These are phyloP conservation scores for Claviceps citrina DNA, from an alignment of 2,329 filamentous ascomycete genomes.

Conservation along the genomic window DNA sequence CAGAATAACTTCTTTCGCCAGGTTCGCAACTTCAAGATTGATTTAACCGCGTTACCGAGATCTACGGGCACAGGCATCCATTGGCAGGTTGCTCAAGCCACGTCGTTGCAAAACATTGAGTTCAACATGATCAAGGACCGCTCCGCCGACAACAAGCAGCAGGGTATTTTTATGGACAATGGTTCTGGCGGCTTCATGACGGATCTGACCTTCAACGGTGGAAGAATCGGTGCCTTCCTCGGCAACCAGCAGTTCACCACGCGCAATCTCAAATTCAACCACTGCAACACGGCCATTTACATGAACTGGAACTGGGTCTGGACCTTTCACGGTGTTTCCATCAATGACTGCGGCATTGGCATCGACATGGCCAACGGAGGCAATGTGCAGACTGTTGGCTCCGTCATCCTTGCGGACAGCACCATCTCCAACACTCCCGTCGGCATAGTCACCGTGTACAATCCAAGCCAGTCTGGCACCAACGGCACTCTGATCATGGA, in stretches of 20 bases:
- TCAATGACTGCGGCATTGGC: slow-evolving; percentile 61
- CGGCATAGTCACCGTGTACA: slow-evolving; percentile 57
- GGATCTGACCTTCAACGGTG: slow-evolving; percentile 72
- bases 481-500: slow-evolving; percentile 75
- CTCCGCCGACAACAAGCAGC: slow-evolving; percentile 48
- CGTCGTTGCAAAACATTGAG: slow-evolving; percentile 63
- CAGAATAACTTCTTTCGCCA: slow-evolving; percentile 76
- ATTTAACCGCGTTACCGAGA: slow-evolving; percentile 50
- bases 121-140: slow-evolving; percentile 63
- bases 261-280: slow-evolving; percentile 68
- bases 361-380: slow-evolving; percentile 58
- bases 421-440: slow-evolving; percentile 59
- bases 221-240: slow-evolving; percentile 60
- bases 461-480: slow-evolving; percentile 42
- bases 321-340: slow-evolving; percentile 60
- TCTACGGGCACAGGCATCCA: slow-evolving; percentile 55
- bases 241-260: slow-evolving; percentile 82
- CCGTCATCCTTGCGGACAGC: slow-evolving; percentile 70
- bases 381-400: slow-evolving; percentile 63
- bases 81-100: slow-evolving; percentile 77
- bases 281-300: slow-evolving; percentile 67
- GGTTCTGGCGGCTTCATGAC: slow-evolving; percentile 73
- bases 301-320: slow-evolving; percentile 91
- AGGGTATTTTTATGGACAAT: slow-evolving; percentile 74
- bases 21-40: slow-evolving; percentile 68